Conservation (phyloP, 2,329 filamentous ascomycete species). For the Aspergillus proliferans region DNA sequence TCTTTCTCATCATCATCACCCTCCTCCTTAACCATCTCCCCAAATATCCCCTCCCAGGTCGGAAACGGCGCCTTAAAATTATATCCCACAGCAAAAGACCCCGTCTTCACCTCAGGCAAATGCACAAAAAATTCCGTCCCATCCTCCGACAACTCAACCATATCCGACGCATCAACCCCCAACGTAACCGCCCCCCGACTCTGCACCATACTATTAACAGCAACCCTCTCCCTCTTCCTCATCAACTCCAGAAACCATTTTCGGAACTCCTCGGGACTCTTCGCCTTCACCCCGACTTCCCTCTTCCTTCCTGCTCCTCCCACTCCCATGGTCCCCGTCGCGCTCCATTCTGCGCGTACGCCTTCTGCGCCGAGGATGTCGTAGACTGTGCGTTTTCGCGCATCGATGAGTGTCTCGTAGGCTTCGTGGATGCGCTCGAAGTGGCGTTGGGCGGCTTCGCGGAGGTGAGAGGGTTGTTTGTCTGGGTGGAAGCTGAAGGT, state of each 20-base stretch:
- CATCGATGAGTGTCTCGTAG: conserved; percentile 38
- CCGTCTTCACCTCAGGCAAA: conserved; percentile 20
- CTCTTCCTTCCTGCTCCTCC: conserved; percentile 22
- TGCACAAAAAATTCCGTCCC: conserved; percentile 23
- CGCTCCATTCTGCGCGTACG: conserved; percentile 33
- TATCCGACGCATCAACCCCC: conserved; percentile 29
- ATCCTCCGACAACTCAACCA: conserved; percentile 24
- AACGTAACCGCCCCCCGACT: conserved; percentile 28
- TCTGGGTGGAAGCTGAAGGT: conserved; percentile 42
- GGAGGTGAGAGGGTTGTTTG: conserved; percentile 36
- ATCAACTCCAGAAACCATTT: conserved; percentile 36
- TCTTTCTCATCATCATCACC: conserved; percentile 8
- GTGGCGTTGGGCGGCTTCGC: conserved; percentile 31
- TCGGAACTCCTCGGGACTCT: conserved; percentile 35
- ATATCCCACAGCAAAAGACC: conserved; percentile 26
- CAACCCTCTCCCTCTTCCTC: conserved; percentile 33
- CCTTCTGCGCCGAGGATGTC: conserved; percentile 38
- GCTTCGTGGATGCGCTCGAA: conserved; percentile 36
- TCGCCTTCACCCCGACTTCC: conserved; percentile 33
- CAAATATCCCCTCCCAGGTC: conserved; percentile 15
- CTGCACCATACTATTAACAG: conserved; percentile 31
- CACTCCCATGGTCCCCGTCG: conserved; percentile 26
- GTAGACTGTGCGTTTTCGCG: conserved; percentile 38
- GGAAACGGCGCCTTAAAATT: conserved; percentile 31
- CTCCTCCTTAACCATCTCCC: conserved; percentile 14